A percentile compares a stretch with the other conserved stretches of the same genome.
These are phyloP conservation scores for Ceratocystiopsis sp. DNA, from an alignment of 2,329 filamentous ascomycete species.

Conservation along the genomic window DNA sequence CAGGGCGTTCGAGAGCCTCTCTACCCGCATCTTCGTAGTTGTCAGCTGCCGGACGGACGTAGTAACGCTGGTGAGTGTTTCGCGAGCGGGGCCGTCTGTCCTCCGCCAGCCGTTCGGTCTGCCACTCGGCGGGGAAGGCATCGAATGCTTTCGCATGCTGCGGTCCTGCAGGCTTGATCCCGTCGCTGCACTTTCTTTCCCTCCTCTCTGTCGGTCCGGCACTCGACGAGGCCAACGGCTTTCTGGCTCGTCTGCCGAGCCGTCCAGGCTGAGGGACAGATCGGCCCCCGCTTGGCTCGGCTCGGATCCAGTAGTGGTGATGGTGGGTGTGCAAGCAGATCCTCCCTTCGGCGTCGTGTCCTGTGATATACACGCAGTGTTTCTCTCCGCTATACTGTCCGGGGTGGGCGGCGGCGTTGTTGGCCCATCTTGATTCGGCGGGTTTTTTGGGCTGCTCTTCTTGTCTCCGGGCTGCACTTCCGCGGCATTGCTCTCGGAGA, in stretches of 20 bases:
- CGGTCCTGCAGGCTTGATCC: conserved; percentile 2
- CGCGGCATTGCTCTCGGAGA: too few species aligned
- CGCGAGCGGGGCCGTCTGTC: conserved; percentile 9
- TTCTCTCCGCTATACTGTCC: background rate
- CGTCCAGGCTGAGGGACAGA: conserved; percentile 7
- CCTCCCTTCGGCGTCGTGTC: background rate
- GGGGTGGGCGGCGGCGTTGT: too few species aligned
- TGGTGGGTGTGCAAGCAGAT: conserved; percentile 42
- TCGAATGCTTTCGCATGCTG: conserved; percentile 4
- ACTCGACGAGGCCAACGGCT: background rate
- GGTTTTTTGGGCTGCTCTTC: too few species aligned
- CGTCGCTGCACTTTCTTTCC: background rate
- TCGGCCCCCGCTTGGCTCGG: conserved; percentile 9
- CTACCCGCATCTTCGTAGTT: conserved; percentile 4
- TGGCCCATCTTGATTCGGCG: too few species aligned
- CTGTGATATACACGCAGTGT: background rate
- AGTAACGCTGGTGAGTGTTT: conserved; percentile 11
- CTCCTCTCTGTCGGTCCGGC: background rate
- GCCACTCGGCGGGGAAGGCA: conserved; percentile 12
- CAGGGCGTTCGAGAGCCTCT: conserved; percentile 3
- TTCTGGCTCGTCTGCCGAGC: conserved; percentile 3
- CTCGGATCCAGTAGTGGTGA: conserved; percentile 40
- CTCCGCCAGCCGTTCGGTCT: conserved; percentile 16
- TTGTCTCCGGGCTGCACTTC: too few species aligned
- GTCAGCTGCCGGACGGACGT: conserved; percentile 8